Percentiles rank a stretch among this genome's conserved stretches.
phyloP scores from a whole-genome alignment of 768 basidiomycete genomes.

The Pleurotus pulmonarius region DNA sequence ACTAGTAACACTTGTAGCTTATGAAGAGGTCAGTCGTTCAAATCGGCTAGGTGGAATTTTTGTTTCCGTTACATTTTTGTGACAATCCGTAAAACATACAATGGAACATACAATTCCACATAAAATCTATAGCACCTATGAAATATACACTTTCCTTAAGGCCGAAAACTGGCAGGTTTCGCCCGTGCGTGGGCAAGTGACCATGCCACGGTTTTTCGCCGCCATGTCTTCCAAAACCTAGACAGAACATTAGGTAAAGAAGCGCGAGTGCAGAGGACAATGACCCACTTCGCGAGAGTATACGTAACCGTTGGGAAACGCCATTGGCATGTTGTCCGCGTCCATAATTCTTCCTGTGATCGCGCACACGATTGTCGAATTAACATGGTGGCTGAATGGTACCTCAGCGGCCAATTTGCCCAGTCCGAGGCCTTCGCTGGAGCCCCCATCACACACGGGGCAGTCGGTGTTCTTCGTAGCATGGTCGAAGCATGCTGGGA shows the following conservation, averaged over 20 bases:
- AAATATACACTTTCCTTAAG: slow-evolving; percentile 88
- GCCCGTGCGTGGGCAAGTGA: slow-evolving; percentile 81
- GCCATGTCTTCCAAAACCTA: slow-evolving; percentile 90
- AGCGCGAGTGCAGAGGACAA: background rate
- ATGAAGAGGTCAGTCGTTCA: slow-evolving; percentile 40
- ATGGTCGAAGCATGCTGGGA: slow-evolving; percentile 75
- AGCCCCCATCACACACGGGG: slow-evolving; percentile 75
- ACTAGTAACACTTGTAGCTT: slow-evolving; percentile 36
- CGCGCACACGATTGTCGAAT: slow-evolving; percentile 91
- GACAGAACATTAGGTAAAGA: no score
- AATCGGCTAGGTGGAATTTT: slow-evolving; percentile 32
- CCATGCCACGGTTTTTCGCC: slow-evolving; percentile 66
- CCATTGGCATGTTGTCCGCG: slow-evolving; percentile 89
- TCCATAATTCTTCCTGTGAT: slow-evolving; percentile 94
- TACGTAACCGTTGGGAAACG: slow-evolving; percentile 86
- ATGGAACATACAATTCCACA: background rate
- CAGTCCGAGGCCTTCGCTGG: slow-evolving; percentile 44
- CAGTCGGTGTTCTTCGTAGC: slow-evolving; percentile 77
- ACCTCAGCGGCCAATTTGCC: slow-evolving; percentile 80
- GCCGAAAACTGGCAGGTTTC: slow-evolving; percentile 58
- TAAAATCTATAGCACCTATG: slow-evolving; percentile 39
- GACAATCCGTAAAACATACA: background rate
- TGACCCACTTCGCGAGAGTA: slow-evolving; percentile 84
- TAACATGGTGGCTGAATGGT: slow-evolving; percentile 90
- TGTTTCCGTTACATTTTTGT: slow-evolving; percentile 10